These are phyloP conservation scores for Paraphoma chrysanthemicola DNA, from an alignment of 2,329 filamentous ascomycete species.

Conservation along the genomic window DNA sequence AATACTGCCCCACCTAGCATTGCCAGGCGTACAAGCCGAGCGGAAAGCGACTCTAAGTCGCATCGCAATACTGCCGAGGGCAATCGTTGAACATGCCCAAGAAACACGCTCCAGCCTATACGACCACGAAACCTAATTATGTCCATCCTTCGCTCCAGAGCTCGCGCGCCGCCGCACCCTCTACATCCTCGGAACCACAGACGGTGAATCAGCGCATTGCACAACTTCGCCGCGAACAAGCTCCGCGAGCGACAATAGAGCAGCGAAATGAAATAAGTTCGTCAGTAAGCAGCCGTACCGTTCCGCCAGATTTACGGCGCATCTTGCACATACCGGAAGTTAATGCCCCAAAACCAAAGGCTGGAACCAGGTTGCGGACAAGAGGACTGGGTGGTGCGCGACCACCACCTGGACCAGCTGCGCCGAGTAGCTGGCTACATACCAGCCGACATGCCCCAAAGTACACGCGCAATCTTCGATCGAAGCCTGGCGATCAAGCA, in stretches of 20 bases:
- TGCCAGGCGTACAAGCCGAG: no score
- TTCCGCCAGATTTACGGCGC: slow-evolving; percentile 53
- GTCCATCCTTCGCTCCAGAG: slow-evolving; percentile 46
- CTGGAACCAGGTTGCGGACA: slow-evolving; percentile 39
- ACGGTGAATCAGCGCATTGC: slow-evolving; percentile 58
- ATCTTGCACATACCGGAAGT: slow-evolving; percentile 55
- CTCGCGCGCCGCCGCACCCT: slow-evolving; percentile 32
- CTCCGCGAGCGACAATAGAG: slow-evolving; percentile 47
- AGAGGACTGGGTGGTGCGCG: slow-evolving; percentile 34
- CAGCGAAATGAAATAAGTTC: slow-evolving; percentile 51
- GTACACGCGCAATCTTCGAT: slow-evolving; percentile 11
- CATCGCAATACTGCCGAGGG: not conserved
- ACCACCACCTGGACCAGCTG: slow-evolving; percentile 52
- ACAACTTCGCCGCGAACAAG: slow-evolving; percentile 54
- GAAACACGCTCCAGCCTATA: slow-evolving; percentile 53
- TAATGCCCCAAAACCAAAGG: slow-evolving; percentile 54
- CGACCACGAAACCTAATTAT: slow-evolving; percentile 49
- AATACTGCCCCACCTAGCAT: not conserved
- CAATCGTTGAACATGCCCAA: slow-evolving; percentile 52
- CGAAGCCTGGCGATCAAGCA: slow-evolving; percentile 11
- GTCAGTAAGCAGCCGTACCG: slow-evolving; percentile 49
- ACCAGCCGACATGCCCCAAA: slow-evolving; percentile 39
- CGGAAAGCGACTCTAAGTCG: not conserved
- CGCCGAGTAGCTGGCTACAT: slow-evolving; percentile 55
- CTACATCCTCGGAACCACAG: slow-evolving; percentile 31